Percentiles rank a stretch among this genome's conserved stretches.
phyloP scores from a whole-genome alignment of 768 basidiomycete species.

The Steccherinum ochraceum region DNA sequence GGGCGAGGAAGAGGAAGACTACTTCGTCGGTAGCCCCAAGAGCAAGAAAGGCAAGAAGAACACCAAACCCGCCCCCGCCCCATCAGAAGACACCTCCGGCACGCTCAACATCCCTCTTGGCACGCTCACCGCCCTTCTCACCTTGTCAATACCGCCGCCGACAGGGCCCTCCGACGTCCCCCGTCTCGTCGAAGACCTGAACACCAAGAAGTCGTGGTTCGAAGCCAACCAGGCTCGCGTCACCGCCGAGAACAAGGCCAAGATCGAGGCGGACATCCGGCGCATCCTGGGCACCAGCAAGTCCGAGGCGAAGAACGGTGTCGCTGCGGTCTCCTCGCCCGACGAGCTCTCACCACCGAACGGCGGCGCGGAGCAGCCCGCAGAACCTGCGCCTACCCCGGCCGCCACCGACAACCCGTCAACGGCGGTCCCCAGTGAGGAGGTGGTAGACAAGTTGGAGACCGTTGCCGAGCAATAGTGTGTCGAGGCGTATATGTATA shows the following conservation, averaged over 20 bases:
- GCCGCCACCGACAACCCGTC: conserved; percentile 24
- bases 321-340: conserved; percentile 14
- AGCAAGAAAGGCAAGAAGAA: conserved; percentile 62
- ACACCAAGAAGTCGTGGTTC: conserved; percentile 93
- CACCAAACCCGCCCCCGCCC: conserved; percentile 21
- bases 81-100: conserved; percentile 27
- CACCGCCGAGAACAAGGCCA: conserved; percentile 74
- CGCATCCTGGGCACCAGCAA: conserved; percentile 43
- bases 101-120: conserved; percentile 73
- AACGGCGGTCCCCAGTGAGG: conserved; percentile 31
- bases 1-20: conserved; percentile 68
- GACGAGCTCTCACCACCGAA: conserved; percentile 32
- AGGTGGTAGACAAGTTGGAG: conserved; percentile 38
- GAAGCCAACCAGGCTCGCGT: conserved; percentile 83
- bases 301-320: conserved; percentile 24
- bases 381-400: conserved; percentile 41
- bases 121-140: conserved; percentile 83
- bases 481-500: conserved; percentile 17
- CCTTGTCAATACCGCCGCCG: conserved; percentile 88
- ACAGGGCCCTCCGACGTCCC: conserved; percentile 67
- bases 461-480: conserved; percentile 28
- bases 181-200: conserved; percentile 83
- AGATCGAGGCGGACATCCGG: conserved; percentile 71
- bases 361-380: conserved; percentile 32
- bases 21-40: conserved; percentile 68